Base-by-base conservation (phyloP, 257 asterid species). In the Ocimum tenuiflorum region DNA sequence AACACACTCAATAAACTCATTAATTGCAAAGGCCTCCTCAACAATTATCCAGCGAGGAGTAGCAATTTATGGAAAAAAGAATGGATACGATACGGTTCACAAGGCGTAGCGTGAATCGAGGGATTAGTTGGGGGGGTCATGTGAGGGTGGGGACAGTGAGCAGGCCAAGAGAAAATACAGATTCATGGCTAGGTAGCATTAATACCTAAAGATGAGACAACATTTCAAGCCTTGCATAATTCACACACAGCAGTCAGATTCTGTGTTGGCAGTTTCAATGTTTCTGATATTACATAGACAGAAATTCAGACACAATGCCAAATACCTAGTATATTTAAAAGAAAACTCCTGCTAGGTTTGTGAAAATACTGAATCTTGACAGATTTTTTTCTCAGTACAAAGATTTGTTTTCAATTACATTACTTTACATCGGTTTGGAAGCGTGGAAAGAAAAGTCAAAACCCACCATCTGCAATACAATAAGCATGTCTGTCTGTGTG, bases 81-180 rank as follows among this genome's bases (percentile, higher is more conserved):
- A n/a, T n/a, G n/a, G n/a, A n/a, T n/a, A n/a, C n/a, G n/a, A n/a
- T n/a, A n/a, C n/a, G n/a, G n/a, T n/a, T n/a, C n/a, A n/a, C n/a
- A n/a, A n/a, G n/a, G n/a, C n/a, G n/a, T n/a, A n/a, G n/a, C n/a
- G n/a, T n/a, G n/a, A n/a, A n/a, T n/a, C n/a, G n/a, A n/a, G n/a
- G 7, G 56, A 48, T 23, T 47, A 22, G n/a, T 12, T 11, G 22
- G 3, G 17, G 36, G 12, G 20, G 20, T 12, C 8, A 4, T 24
- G 4, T 1, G 58, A 49, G 67, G 65, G 71, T 63, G 65, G 58
- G 71, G 76, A 36, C 76, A 60, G 70, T 7, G 22, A n/a, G 53
- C 60, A 63, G 71, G 73, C 52, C 65, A 75, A 59, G 36, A 35
- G 61, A 24, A 57, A 59, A 70, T 43, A 70, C 68, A 65, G 63